Base-by-base conservation (phyloP, 805 yeast species). In the Yarrowia keelungensis region DNA sequence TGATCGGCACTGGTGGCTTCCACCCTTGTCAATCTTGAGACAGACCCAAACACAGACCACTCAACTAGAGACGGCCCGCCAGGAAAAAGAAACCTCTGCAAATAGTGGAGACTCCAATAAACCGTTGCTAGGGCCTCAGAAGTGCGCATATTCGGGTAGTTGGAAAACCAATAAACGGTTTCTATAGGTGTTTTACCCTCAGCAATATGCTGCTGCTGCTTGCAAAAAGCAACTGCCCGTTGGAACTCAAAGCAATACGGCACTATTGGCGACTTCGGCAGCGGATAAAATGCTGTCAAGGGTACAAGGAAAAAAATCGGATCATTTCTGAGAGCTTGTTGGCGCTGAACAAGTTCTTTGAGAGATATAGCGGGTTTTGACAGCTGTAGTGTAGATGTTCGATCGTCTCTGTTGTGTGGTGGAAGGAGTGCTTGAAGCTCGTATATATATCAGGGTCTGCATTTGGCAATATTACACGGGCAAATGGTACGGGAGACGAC, bases 211-310 rank as follows among this genome's bases (percentile, higher is more conserved):
- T 35, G 58, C 36, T 35, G 58, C 58, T 53, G 58, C 43, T 38
- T 19, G 43, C 32, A 15, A 53, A 38, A 16, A 53, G 58, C 42
- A 53, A 53, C 15, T 53, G n/a, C 32, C 58, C 58, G 58, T 53
- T 53, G 58, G 32, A 53, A 53, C 58, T 19, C 58, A 36, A 53
- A 53, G 35, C 10, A 53, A 53, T 36, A 53, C 43, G 43, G 43
- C 43, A 53, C 26, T 35, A 7, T 35, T 3, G 11, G 7, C 15
- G 53, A 10, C 22, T 16, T 7, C 15, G 15, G 8, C 16, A 26
- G 54, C 4, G 39, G 12, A 14, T 26, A 49, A 10, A 49, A 32
- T 14, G 15, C 11, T 32, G 7, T 14, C 39, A n/a, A 32, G 26
- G 47, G 47, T 16, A 26, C 11, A 11, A n/a, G 46, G 49, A n/a